Conservation (phyloP, 169 alveolate species). For the Plasmodium inui region DNA sequence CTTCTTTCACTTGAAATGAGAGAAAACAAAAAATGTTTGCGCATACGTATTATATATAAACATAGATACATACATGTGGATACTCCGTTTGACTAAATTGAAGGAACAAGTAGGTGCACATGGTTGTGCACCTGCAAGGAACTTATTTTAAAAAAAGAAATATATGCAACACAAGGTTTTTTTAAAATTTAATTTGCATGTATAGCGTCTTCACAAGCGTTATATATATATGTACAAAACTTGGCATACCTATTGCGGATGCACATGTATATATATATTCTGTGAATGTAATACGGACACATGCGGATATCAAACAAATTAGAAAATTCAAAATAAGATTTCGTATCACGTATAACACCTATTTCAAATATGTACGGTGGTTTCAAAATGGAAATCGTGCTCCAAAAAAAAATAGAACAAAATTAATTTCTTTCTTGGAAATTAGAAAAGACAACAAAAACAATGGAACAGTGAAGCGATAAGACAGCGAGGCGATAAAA, state of each 20-base stretch:
- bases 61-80: neutral
- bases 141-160: neutral
- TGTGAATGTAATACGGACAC: neutral
- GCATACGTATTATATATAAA: neutral
- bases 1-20: neutral
- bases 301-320: neutral
- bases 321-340: neutral
- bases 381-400: neutral
- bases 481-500: neutral
- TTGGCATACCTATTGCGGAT: neutral
- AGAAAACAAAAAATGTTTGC: neutral
- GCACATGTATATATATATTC: no score
- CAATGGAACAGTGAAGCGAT: no score
- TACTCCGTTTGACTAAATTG: neutral
- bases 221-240: neutral
- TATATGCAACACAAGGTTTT: neutral
- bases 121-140: neutral
- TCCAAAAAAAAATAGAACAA: neutral
- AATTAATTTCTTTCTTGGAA: neutral
- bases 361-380: neutral
- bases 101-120: neutral
- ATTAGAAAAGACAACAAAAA: neutral
- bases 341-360: neutral
- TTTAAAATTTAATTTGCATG: neutral
- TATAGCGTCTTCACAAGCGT: neutral